Evolutionary conservation across 352 stramenopile genomes (phyloP).

Genomic region (Pythium phragmitis): DNA sequence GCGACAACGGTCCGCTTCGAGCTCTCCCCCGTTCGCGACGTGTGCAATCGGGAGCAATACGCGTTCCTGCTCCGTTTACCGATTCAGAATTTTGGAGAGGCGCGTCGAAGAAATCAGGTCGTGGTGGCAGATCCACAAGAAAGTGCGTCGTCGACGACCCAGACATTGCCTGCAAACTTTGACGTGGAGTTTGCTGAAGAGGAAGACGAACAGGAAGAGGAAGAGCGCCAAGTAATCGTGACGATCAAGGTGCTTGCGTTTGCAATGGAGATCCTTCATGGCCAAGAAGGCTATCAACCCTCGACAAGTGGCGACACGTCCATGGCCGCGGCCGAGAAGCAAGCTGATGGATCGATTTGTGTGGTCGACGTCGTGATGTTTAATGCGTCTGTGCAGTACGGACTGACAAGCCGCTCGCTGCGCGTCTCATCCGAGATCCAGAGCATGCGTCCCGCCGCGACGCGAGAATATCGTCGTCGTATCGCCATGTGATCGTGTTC

Average conservation of each 20-base stretch:
- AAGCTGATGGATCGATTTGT: slow-evolving; percentile 70
- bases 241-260: slow-evolving; percentile 66
- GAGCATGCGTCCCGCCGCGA: slow-evolving; percentile 53
- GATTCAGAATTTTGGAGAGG: slow-evolving; percentile 73
- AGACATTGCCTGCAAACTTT: neutral
- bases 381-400: slow-evolving; percentile 50
- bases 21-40: slow-evolving; percentile 61
- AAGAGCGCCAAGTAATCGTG: slow-evolving; percentile 55
- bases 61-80: slow-evolving; percentile 72
- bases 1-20: slow-evolving; percentile 56
- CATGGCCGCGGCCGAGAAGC: slow-evolving; percentile 66
- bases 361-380: slow-evolving; percentile 53
- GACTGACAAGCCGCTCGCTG: slow-evolving; percentile 44
- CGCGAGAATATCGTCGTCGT: slow-evolving; percentile 52
- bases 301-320: slow-evolving; percentile 71
- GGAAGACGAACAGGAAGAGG: slow-evolving; percentile 35
- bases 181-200: slow-evolving; percentile 30
- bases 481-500: slow-evolving; percentile 78
- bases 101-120: slow-evolving; percentile 29
- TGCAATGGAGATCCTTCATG: slow-evolving; percentile 77
- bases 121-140: neutral
- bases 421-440: slow-evolving; percentile 52
- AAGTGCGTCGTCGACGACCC: neutral
- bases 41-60: slow-evolving; percentile 86
- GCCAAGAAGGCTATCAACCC: slow-evolving; percentile 75